Percentiles rank a stretch among this genome's conserved stretches.
phyloP scores from a whole-genome alignment of 2,329 filamentous ascomycete genomes.

The Tolypocladium album region DNA sequence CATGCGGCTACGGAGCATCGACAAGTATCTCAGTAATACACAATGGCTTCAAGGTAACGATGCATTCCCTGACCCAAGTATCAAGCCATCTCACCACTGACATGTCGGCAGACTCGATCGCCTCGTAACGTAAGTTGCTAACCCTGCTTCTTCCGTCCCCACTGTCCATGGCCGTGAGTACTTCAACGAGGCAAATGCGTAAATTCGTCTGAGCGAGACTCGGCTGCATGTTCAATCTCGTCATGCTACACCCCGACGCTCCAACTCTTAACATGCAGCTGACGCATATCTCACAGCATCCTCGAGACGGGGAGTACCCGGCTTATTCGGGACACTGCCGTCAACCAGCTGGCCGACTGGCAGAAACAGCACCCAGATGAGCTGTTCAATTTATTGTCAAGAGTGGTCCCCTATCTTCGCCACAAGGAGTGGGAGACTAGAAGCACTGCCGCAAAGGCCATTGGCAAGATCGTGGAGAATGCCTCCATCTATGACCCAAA shows the following conservation, averaged over 20 bases:
- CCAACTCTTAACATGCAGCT: background rate
- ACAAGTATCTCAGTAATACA: constrained; percentile 21
- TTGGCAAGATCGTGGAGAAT: constrained; percentile 88
- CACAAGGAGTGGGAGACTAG: constrained; percentile 97
- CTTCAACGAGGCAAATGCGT: background rate
- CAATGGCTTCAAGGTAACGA: constrained; percentile 46
- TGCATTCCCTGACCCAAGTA: background rate
- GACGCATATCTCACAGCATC: constrained; percentile 43
- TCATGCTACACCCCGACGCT: background rate
- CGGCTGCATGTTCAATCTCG: background rate
- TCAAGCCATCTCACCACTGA: constrained; percentile 3
- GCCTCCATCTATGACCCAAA: constrained; percentile 85
- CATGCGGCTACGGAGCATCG: constrained; percentile 12
- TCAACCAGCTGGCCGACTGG: constrained; percentile 92
- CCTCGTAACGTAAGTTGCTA: constrained; percentile 66
- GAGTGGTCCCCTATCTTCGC: constrained; percentile 89
- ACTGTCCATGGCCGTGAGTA: background rate
- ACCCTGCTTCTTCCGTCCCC: background rate
- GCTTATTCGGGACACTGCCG: constrained; percentile 92
- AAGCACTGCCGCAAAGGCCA: constrained; percentile 83
- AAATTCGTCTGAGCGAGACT: background rate
- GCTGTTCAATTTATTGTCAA: constrained; percentile 84
- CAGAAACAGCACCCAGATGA: constrained; percentile 98
- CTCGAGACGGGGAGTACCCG: constrained; percentile 95
- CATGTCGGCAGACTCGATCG: constrained; percentile 57